Percentiles rank a stretch among this genome's conserved stretches.
phyloP scores from a whole-genome alignment of 202 grass and related monocot genomes.

The Bolboschoenoplectus hybrid region DNA sequence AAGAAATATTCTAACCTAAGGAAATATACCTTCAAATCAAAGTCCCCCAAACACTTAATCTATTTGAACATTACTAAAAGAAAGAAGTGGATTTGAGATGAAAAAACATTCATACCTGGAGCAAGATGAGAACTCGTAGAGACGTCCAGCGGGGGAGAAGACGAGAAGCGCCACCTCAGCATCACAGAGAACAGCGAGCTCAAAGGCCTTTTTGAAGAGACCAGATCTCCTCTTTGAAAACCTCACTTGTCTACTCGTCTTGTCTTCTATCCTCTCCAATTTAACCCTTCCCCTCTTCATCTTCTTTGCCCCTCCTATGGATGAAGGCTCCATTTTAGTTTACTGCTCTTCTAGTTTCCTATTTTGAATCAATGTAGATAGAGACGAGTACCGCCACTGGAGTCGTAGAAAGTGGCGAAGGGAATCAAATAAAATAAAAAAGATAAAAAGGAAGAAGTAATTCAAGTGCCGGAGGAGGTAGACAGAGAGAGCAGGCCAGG shows the following conservation, averaged over 20 bases:
- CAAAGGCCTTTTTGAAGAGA: slow-evolving; percentile 77
- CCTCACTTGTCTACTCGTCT: slow-evolving; percentile 62
- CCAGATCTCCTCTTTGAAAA: slow-evolving; percentile 65
- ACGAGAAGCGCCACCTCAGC: slow-evolving; percentile 75
- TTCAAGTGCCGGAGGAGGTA: too few species aligned
- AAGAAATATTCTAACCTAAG: too few species aligned
- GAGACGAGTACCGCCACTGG: background rate
- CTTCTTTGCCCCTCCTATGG: slow-evolving; percentile 5
- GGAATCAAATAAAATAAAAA: background rate
- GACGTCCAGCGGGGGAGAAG: slow-evolving; percentile 65
- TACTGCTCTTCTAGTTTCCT: background rate
- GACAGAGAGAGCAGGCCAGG: too few species aligned
- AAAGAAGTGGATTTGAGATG: background rate
- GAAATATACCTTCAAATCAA: too few species aligned
- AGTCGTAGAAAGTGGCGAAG: background rate
- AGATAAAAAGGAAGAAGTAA: too few species aligned
- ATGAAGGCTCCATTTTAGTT: background rate
- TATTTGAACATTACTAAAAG: background rate
- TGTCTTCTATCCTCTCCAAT: slow-evolving; percentile 71
- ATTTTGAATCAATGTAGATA: background rate
- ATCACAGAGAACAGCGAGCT: slow-evolving; percentile 67
- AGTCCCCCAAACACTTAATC: background rate
- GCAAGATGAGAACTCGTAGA: slow-evolving; percentile 69
- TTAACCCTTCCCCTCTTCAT: slow-evolving; percentile 51
- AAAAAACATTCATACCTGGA: slow-evolving; percentile 42